Conservation (phyloP, 805 yeast species). For the Starmerella floris region DNA sequence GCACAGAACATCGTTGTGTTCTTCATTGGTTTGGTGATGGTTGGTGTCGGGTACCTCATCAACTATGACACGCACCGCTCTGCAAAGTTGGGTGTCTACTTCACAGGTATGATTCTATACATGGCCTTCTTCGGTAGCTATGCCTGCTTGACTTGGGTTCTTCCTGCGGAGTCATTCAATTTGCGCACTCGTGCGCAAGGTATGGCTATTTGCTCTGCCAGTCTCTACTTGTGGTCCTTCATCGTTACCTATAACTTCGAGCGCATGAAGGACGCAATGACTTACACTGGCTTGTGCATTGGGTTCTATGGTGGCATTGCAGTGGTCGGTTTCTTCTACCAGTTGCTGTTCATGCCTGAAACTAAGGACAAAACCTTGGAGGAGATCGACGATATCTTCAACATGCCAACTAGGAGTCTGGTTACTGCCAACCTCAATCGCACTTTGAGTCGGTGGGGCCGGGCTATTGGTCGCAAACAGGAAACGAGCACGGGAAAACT, state of each 20-base stretch:
- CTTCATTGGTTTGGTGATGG: conserved; percentile 45
- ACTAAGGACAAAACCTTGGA: conserved; percentile 60
- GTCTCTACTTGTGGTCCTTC: conserved; percentile 49
- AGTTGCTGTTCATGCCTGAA: conserved; percentile 48
- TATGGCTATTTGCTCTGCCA: conserved; percentile 44
- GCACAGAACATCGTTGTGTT: conserved; percentile 45
- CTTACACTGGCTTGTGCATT: conserved; percentile 47
- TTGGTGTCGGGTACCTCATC: conserved; percentile 44
- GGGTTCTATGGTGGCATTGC: conserved; percentile 62
- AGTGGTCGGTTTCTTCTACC: conserved; percentile 35
- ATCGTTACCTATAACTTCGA: conserved; percentile 52
- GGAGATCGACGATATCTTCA: conserved; percentile 53
- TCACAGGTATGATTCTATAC: conserved; percentile 50
- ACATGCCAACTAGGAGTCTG: conserved; percentile 33
- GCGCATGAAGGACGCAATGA: conserved; percentile 42
- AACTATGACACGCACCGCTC: conserved; percentile 29
- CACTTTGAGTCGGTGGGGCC: conserved; percentile 5
- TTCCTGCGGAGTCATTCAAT: conserved; percentile 53
- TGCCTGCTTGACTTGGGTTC: conserved; percentile 55
- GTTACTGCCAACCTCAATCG: conserved; percentile 16
- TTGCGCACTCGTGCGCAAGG: conserved; percentile 48
- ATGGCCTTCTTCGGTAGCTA: conserved; percentile 56
- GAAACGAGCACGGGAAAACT: no score
- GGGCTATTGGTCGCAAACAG: conserved; percentile 9
- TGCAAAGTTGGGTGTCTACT: conserved; percentile 46